A percentile compares a stretch with the other conserved stretches of the same genome.
phyloP scores from a whole-genome alignment of 352 stramenopile genomes.

The Globisporangium sylvaticum region DNA sequence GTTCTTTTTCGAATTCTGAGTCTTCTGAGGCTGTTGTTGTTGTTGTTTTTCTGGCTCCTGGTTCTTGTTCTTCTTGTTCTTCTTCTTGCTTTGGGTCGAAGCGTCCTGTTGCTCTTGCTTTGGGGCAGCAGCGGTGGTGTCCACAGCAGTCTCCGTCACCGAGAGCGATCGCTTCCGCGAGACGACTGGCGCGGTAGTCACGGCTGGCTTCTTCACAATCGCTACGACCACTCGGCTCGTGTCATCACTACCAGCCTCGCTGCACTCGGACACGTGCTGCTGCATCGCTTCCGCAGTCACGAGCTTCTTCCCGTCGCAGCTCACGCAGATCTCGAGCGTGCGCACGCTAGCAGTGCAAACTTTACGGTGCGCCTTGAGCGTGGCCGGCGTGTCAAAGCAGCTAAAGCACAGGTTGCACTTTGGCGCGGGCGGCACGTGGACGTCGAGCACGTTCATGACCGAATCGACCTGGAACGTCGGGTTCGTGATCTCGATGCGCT shows the following conservation, averaged over 20 bases:
- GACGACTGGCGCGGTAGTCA: background rate
- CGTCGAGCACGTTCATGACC: conserved; percentile 58
- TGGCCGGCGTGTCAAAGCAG: conserved; percentile 25
- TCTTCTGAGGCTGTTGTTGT: background rate
- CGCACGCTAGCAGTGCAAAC: conserved; percentile 33
- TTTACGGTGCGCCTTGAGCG: conserved; percentile 47
- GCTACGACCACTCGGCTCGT: conserved; percentile 1
- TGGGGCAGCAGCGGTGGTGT: background rate
- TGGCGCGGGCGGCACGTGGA: conserved; percentile 32
- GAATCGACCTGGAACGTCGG: conserved; percentile 41
- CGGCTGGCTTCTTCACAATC: conserved; percentile 8
- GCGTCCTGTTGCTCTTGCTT: background rate
- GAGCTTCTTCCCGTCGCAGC: conserved; percentile 47
- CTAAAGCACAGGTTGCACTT: conserved; percentile 62
- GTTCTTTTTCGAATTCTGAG: background rate
- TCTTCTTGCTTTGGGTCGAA: background rate
- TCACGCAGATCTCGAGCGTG: conserved; percentile 37
- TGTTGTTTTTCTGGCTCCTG: conserved; percentile 13
- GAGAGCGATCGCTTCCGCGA: conserved; percentile 29
- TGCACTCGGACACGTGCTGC: conserved; percentile 38
- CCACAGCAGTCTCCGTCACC: conserved; percentile 7
- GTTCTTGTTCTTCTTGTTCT: conserved; percentile 21
- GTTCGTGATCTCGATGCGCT: conserved; percentile 24
- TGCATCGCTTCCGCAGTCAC: conserved; percentile 36
- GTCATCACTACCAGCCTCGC: conserved; percentile 12